Evolutionary conservation across 2,329 filamentous ascomycete genomes (phyloP).

Genomic region (Salinomyces thailandicus): DNA sequence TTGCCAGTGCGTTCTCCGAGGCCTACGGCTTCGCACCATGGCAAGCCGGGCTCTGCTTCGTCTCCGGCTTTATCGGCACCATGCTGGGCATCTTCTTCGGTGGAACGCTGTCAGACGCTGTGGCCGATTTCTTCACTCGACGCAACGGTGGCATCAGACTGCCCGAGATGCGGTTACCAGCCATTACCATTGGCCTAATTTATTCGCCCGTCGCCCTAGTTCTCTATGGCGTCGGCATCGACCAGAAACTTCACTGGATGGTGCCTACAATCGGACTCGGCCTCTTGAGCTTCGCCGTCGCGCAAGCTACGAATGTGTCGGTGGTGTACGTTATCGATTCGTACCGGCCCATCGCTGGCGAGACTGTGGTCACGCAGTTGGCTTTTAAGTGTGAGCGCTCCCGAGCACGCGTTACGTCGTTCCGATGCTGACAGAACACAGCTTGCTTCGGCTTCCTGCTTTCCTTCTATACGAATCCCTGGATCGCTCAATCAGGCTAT

Average conservation of each 20-base stretch:
- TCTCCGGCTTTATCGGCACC: constrained; percentile 40
- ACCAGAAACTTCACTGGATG: constrained; percentile 37
- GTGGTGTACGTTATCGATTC: neutral
- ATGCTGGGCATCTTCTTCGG: constrained; percentile 42
- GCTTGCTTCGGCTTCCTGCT: neutral
- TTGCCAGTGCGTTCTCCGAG: constrained; percentile 8
- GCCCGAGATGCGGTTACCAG: constrained; percentile 27
- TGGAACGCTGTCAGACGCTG: constrained; percentile 30
- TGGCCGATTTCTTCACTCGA: constrained; percentile 20
- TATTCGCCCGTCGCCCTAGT: constrained; percentile 20
- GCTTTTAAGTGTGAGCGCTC: neutral
- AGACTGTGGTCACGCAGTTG: neutral
- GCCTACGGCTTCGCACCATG: constrained; percentile 16
- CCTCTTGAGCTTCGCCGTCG: constrained; percentile 47
- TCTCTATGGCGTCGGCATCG: constrained; percentile 26
- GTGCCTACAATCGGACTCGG: constrained; percentile 45
- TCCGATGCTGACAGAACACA: neutral
- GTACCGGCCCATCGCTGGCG: neutral
- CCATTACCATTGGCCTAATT: constrained; percentile 22
- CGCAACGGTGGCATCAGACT: constrained; percentile 15
- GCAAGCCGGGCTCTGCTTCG: constrained; percentile 41
- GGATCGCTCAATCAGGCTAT: neutral
- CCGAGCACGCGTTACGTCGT: neutral
- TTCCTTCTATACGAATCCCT: constrained; percentile 1
- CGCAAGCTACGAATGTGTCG: constrained; percentile 45